These are phyloP conservation scores for Fusarium armeniacum DNA, from an alignment of 2,329 filamentous ascomycete species.

Conservation along the genomic window DNA sequence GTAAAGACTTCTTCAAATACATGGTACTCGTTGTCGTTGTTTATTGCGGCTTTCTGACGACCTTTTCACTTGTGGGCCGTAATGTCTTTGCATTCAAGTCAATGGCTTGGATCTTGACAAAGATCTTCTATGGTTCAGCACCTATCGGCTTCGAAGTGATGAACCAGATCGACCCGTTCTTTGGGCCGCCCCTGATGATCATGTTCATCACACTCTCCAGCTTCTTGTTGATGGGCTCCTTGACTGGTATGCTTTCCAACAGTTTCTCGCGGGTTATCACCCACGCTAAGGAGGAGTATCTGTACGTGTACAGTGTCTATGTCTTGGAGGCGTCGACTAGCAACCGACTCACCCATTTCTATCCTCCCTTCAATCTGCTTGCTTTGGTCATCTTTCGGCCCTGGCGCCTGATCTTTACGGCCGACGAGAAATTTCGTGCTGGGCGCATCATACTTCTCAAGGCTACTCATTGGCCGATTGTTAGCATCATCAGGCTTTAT, in stretches of 20 bases:
- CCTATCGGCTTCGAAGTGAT: conserved; percentile 80
- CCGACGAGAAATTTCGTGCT: conserved; percentile 72
- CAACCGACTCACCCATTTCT: conserved; percentile 78
- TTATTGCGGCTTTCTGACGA: conserved; percentile 90
- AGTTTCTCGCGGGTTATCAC: conserved; percentile 76
- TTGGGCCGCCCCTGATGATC: conserved; percentile 74
- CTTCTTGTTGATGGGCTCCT: conserved; percentile 81
- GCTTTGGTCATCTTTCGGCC: conserved; percentile 80
- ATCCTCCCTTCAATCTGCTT: conserved; percentile 80
- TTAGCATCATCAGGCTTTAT: conserved; percentile 77
- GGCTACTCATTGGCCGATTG: conserved; percentile 75
- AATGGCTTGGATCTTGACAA: conserved; percentile 83
- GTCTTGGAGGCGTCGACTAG: conserved; percentile 76
- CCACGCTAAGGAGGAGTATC: conserved; percentile 79
- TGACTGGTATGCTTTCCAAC: conserved; percentile 84
- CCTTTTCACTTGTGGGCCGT: conserved; percentile 83
- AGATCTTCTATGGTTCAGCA: conserved; percentile 84
- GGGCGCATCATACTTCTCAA: conserved; percentile 74
- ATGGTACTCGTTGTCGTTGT: conserved; percentile 83
- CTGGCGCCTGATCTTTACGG: conserved; percentile 75
- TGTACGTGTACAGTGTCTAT: conserved; percentile 79
- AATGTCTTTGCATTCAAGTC: conserved; percentile 73
- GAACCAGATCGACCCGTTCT: conserved; percentile 70
- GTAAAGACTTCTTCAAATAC: conserved; percentile 91
- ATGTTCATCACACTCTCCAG: conserved; percentile 83